Evolutionary conservation across 1,284 basidiomycete species (phyloP), one percentile per base, ranked within the genome.

Genomic region (Rhodofomes roseus): DNA sequence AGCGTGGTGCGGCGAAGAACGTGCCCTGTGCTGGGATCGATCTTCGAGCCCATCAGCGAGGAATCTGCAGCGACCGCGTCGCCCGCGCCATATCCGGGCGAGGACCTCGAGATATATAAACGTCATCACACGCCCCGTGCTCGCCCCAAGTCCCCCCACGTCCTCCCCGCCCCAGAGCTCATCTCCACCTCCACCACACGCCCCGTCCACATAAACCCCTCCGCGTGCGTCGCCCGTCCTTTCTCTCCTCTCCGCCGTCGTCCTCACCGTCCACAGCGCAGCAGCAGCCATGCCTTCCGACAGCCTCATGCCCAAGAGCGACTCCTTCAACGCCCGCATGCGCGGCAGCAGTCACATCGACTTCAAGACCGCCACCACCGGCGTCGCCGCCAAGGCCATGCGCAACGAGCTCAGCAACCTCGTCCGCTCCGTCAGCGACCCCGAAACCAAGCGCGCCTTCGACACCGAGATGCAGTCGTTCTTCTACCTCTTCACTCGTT

Each of bases 401-500:
- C 90, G 95, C 80, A 98, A 98, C 74, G 96, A 99, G 82, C 90
- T 99, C 78, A 92, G 93, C 76, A 87, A 87, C 71, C 90, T 99
- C 82, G 94, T 98, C 71, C 80, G 81, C 70, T 89, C 87, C 64
- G 90, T 94, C 71, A 81, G 86, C 64, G 93, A 98, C 70, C 82
- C 85, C 43, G 76, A 80, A 52, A 89, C 90, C 63, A 92, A 90
- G 79, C 93, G 92, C 87, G 90, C 91, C 20, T 98, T 99, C 77
- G 95, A 98, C 75, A 91, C 89, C 50, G 95, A 99, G 81, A 99
- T 99, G 97, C 92, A 96, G 72, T 90, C 92, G 62, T 99, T 99
- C 84, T 99, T 98, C 86, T 90, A 90, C 74, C 93, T 99, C 72
- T 99, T 99, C 83, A 98, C 95, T 73, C 93, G 97, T 65, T 99